Evolutionary conservation across 352 stramenopile species (phyloP).

Genomic region (Phytophthora idaei): DNA sequence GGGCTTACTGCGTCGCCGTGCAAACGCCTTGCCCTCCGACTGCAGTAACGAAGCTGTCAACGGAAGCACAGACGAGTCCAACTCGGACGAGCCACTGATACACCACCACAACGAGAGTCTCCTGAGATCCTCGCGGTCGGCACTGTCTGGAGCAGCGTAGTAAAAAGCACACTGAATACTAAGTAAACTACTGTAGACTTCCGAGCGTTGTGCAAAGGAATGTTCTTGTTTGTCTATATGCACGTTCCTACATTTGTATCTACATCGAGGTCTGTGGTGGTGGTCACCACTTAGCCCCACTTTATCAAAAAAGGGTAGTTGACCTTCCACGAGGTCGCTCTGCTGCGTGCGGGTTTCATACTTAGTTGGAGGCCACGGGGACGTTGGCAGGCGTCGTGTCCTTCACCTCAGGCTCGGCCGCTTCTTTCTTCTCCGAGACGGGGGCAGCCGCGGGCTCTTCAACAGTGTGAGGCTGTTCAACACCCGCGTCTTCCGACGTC

Average conservation of each 20-base stretch:
- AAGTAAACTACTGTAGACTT: too few relatives aligned
- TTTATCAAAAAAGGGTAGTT: conserved; percentile 25
- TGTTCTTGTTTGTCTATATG: conserved; percentile 25
- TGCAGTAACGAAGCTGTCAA: conserved; percentile 10
- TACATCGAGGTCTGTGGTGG: conserved; percentile 23
- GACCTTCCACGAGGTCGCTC: conserved; percentile 12
- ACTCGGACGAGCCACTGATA: conserved; percentile 2
- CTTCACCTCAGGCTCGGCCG: conserved; percentile 13
- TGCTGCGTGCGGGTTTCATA: conserved; percentile 26
- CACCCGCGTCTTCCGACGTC: conserved; percentile 32
- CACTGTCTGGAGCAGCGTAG: conserved; percentile 20
- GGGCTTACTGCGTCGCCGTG: conserved; percentile 13
- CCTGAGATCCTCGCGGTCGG: conserved; percentile 17
- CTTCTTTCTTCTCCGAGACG: conserved; percentile 32
- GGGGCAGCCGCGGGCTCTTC: conserved; percentile 12
- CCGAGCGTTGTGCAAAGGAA: background rate
- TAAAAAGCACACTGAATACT: background rate
- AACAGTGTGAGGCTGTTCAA: conserved; percentile 22
- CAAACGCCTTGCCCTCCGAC: background rate
- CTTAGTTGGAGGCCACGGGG: conserved; percentile 30
- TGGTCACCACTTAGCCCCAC: conserved; percentile 1
- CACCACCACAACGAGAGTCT: conserved; percentile 18
- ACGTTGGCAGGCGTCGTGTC: conserved; percentile 17
- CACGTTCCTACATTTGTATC: conserved; percentile 29
- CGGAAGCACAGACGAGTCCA: conserved; percentile 27